Conservation (phyloP, 1,139 yeast species). For the Pichia cactophila region DNA sequence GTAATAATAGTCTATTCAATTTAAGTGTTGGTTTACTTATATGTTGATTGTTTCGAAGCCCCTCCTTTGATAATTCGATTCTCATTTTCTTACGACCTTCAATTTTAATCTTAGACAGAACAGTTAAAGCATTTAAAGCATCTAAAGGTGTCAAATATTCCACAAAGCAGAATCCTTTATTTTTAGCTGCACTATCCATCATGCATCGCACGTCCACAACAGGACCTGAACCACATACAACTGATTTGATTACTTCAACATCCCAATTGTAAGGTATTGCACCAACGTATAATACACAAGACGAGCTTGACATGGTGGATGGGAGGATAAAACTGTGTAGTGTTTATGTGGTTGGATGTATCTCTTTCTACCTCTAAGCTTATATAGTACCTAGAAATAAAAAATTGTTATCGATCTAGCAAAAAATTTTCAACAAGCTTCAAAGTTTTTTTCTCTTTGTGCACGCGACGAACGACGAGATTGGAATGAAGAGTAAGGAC, state of each 20-base stretch:
- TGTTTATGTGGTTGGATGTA: too few relatives aligned
- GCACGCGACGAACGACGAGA: neutral
- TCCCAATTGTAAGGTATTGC: conserved; percentile 62
- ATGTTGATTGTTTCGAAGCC: conserved; percentile 36
- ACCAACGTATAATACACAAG: conserved; percentile 48
- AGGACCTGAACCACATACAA: conserved; percentile 58
- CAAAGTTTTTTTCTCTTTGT: too few relatives aligned
- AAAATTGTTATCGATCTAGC: neutral
- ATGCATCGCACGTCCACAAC: conserved; percentile 58
- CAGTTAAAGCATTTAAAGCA: conserved; percentile 41
- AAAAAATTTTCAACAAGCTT: neutral
- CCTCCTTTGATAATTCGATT: conserved; percentile 57
- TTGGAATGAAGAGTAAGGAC: neutral
- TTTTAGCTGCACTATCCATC: conserved; percentile 53
- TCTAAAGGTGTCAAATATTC: conserved; percentile 47
- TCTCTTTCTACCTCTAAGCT: too few relatives aligned
- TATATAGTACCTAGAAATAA: too few relatives aligned
- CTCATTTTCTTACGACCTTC: conserved; percentile 39
- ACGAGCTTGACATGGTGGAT: conserved; percentile 12
- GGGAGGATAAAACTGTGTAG: too few relatives aligned
- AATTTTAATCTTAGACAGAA: conserved; percentile 39
- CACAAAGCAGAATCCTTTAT: conserved; percentile 58
- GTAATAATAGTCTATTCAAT: conserved; percentile 39
- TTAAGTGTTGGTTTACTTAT: conserved; percentile 36
- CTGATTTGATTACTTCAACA: conserved; percentile 45